These are phyloP conservation scores for Ceratocystis ficicola DNA, from an alignment of 2,329 filamentous ascomycete species.

Conservation along the genomic window DNA sequence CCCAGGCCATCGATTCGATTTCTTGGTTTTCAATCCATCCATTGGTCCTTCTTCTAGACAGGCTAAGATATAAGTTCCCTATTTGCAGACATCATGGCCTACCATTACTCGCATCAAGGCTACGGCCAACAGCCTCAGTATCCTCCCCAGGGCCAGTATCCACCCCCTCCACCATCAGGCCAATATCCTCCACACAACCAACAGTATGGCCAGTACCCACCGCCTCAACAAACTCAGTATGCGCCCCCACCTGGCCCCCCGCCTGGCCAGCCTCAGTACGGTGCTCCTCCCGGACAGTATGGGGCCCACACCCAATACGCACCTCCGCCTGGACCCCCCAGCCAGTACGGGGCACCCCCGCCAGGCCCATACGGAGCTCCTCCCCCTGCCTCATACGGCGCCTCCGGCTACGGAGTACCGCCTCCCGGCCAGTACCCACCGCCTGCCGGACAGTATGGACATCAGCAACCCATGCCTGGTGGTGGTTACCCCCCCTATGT, in stretches of 20 bases:
- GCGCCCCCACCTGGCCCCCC: constrained; percentile 16
- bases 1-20: no score
- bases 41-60: background rate
- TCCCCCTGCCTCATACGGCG: constrained; percentile 24
- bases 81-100: constrained; percentile 15
- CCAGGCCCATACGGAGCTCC: constrained; percentile 22
- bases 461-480: constrained; percentile 24
- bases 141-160: constrained; percentile 28
- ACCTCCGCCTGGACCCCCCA: constrained; percentile 20
- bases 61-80: background rate
- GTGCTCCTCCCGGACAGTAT: constrained; percentile 16
- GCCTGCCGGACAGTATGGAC: constrained; percentile 28
- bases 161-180: constrained; percentile 27
- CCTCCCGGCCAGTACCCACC: constrained; percentile 25
- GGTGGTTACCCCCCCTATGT: constrained; percentile 27
- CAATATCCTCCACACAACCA: constrained; percentile 24
- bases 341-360: constrained; percentile 21
- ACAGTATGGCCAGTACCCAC: constrained; percentile 30
- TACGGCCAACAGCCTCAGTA: constrained; percentile 28
- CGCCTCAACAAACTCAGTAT: constrained; percentile 27
- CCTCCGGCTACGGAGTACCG: constrained; percentile 32
- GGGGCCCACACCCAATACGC: constrained; percentile 10
- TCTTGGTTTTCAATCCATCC: no score
- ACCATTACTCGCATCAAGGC: constrained; percentile 22
- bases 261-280: constrained; percentile 20